These are phyloP conservation scores for Cadophora sp. DNA, from an alignment of 2,329 filamentous ascomycete genomes.

Conservation along the genomic window DNA sequence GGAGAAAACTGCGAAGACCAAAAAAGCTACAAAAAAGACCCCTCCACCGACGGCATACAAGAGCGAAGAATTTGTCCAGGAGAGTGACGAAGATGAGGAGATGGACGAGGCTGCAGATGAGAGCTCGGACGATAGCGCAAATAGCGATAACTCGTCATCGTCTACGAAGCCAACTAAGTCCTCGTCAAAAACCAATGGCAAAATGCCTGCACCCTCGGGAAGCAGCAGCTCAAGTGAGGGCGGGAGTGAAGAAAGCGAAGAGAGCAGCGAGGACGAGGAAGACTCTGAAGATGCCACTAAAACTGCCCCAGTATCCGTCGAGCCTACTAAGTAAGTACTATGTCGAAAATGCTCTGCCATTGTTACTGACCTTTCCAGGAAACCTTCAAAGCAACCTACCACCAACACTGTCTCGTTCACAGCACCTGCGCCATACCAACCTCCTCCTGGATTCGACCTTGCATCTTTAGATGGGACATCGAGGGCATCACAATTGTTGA, in stretches of 20 bases:
- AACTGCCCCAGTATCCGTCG: constrained; percentile 33
- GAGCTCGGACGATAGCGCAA: constrained; percentile 28
- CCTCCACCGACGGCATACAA: constrained; percentile 29
- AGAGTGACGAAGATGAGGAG: constrained; percentile 37
- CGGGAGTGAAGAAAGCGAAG: constrained; percentile 41
- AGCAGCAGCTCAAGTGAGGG: constrained; percentile 39
- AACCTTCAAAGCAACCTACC: constrained; percentile 27
- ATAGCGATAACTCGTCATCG: constrained; percentile 36
- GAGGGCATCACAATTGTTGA: constrained; percentile 56
- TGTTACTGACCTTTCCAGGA: constrained; percentile 21
- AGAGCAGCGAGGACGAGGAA: constrained; percentile 48
- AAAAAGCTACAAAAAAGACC: constrained; percentile 21
- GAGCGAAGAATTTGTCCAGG: constrained; percentile 40
- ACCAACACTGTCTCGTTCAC: constrained; percentile 27
- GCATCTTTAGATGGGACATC: constrained; percentile 26
- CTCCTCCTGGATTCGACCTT: constrained; percentile 41
- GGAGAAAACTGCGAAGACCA: constrained; percentile 27
- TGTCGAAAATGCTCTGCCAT: neutral
- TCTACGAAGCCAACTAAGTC: constrained; percentile 27
- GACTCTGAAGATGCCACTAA: constrained; percentile 39
- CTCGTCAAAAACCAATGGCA: constrained; percentile 36
- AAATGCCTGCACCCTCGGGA: constrained; percentile 28
- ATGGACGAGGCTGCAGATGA: constrained; percentile 10
- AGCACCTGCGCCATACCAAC: constrained; percentile 32
- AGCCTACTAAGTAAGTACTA: constrained; percentile 26